These are phyloP conservation scores for Pugionium cornutum DNA, from an alignment of 345 rosid species.

Conservation along the genomic window DNA sequence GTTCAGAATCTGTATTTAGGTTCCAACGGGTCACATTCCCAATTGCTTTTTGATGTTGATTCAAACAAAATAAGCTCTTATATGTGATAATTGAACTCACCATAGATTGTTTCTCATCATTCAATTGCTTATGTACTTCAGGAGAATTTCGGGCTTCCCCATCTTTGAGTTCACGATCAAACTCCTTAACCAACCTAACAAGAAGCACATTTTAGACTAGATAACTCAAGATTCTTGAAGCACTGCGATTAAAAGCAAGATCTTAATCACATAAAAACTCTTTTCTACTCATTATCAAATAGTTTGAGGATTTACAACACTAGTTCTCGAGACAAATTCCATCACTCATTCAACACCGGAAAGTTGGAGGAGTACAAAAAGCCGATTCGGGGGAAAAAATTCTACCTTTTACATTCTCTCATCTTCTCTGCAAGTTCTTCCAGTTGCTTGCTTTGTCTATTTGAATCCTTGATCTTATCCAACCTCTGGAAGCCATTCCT, in stretches of 20 bases:
- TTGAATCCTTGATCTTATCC: conserved; percentile 92
- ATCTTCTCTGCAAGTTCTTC: conserved; percentile 91
- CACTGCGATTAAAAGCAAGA: background rate
- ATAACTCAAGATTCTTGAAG: background rate
- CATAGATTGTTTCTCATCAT: conserved; percentile 96
- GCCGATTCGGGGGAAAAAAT: background rate
- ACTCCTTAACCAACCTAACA: conserved; percentile 82
- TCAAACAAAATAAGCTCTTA: background rate
- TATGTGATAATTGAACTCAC: conserved; percentile 39
- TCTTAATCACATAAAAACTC: background rate
- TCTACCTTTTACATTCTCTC: conserved; percentile 94
- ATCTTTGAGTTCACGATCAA: conserved; percentile 82
- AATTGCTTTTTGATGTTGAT: background rate
- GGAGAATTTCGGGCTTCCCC: conserved; percentile 72
- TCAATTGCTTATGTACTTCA: conserved; percentile 72
- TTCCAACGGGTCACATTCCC: background rate
- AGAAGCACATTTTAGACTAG: conserved; percentile 10
- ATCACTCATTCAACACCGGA: conserved; percentile 1
- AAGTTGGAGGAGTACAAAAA: background rate
- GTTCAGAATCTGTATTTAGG: too few relatives aligned
- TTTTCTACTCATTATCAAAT: background rate
- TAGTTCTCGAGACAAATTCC: too few relatives aligned
- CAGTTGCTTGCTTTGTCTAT: conserved; percentile 83
- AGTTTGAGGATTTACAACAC: too few relatives aligned
- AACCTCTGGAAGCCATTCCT: conserved; percentile 95